A percentile compares a stretch with the other conserved stretches of the same genome.
phyloP scores from a whole-genome alignment of 768 basidiomycete genomes.

The Mycena rebaudengoi region DNA sequence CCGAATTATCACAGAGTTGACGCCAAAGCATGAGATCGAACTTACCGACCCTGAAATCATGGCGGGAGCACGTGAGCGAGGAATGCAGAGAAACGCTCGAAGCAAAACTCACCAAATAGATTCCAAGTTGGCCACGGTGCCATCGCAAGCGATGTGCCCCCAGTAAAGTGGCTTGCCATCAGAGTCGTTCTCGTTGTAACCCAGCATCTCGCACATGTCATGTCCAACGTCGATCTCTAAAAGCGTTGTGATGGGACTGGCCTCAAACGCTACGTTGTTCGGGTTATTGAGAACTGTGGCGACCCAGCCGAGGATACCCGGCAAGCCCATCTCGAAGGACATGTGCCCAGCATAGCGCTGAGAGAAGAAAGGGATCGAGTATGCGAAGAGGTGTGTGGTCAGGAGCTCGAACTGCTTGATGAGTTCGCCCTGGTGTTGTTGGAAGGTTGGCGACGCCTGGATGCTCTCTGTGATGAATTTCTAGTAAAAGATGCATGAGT shows the following conservation, averaged over 20 bases:
- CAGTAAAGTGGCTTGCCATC: conserved; percentile 36
- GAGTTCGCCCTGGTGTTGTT: conserved; percentile 21
- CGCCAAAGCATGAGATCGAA: not conserved
- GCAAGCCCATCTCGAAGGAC: conserved; percentile 43
- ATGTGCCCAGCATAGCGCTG: conserved; percentile 53
- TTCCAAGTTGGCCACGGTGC: conserved; percentile 56
- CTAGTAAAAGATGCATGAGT: conserved; percentile 8
- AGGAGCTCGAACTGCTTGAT: conserved; percentile 29
- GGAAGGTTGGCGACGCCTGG: conserved; percentile 29
- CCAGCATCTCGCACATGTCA: conserved; percentile 51
- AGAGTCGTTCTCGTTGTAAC: conserved; percentile 33
- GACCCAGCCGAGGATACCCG: conserved; percentile 39
- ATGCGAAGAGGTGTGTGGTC: conserved; percentile 33
- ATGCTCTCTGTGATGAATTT: conserved; percentile 18
- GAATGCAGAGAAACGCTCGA: not conserved
- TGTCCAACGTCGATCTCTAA: conserved; percentile 49
- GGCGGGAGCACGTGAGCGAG: conserved; percentile 1
- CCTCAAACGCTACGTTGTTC: conserved; percentile 54
- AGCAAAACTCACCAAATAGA: conserved; percentile 48
- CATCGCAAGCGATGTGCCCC: conserved; percentile 55
- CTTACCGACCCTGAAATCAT: conserved; percentile 11
- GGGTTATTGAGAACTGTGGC: conserved; percentile 45
- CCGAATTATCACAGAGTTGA: not conserved
- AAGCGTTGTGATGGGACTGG: conserved; percentile 47
- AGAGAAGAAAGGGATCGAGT: conserved; percentile 48